A percentile compares a stretch with the other conserved stretches of the same genome.
Conservation (phyloP, 75 land plant genomes). For the Pinus taeda region DNA sequence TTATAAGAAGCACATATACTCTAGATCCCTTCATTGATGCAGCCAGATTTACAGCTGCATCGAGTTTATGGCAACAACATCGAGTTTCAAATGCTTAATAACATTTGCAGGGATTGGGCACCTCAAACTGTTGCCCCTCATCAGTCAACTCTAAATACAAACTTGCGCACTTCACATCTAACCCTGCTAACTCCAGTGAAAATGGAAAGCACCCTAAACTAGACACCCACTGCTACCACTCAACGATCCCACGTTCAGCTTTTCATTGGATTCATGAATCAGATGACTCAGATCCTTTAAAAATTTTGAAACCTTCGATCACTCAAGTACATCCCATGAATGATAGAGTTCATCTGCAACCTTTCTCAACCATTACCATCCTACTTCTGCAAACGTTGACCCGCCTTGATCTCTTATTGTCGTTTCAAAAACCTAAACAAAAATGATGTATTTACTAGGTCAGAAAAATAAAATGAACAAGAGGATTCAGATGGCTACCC, state of each 20-base stretch:
- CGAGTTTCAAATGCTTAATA: slow-evolving; percentile 26
- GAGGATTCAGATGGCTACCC: slow-evolving; percentile 10
- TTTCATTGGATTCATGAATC: slow-evolving; percentile 5
- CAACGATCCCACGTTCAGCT: slow-evolving; percentile 46
- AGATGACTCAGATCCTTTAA: slow-evolving; percentile 23
- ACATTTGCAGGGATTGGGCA: slow-evolving; percentile 36
- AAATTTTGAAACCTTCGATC: slow-evolving; percentile 28
- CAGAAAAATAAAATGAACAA: background rate
- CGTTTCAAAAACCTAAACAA: background rate
- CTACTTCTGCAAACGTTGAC: slow-evolving; percentile 24
- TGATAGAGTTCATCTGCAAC: slow-evolving; percentile 30
- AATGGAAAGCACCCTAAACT: slow-evolving; percentile 22
- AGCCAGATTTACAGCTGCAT: slow-evolving; percentile 71
- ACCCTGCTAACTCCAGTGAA: slow-evolving; percentile 35
- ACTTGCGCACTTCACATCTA: slow-evolving; percentile 37
- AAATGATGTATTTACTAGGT: too few species aligned
- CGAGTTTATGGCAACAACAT: slow-evolving; percentile 65
- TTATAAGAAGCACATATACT: background rate
- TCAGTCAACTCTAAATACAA: too few species aligned
- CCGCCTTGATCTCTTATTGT: background rate
- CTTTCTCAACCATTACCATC: slow-evolving; percentile 34
- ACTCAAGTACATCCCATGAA: slow-evolving; percentile 34
- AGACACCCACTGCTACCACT: slow-evolving; percentile 48
- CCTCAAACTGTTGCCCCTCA: slow-evolving; percentile 43
- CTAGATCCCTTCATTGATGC: slow-evolving; percentile 24